These are phyloP conservation scores for Capsicum chinense DNA, from an alignment of 257 asterid genomes.

Conservation along the genomic window DNA sequence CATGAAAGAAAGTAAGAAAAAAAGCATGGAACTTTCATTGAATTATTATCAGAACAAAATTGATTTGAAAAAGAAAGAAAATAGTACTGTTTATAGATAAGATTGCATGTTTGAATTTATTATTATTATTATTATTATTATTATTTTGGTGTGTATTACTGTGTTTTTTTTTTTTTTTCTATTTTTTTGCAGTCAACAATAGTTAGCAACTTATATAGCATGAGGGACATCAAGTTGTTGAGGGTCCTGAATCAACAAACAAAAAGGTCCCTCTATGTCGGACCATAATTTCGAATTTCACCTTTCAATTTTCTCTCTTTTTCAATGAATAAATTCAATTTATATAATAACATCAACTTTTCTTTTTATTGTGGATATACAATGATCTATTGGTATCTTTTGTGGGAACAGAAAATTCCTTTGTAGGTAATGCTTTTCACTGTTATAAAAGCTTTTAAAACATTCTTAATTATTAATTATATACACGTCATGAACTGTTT, in stretches of 20 bases:
- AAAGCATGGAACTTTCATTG: neutral
- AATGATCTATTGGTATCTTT: neutral
- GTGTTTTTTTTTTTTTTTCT: no score
- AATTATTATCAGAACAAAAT: neutral
- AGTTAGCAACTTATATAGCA: neutral
- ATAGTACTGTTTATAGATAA: neutral
- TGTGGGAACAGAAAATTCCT: no score
- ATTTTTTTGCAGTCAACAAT: neutral
- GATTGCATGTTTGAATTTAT: neutral
- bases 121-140: no score
- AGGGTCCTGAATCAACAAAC: slow-evolving; percentile 25
- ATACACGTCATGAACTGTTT: no score
- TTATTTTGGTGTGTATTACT: no score
- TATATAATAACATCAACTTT: neutral
- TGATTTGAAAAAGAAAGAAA: neutral
- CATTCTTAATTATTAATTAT: no score
- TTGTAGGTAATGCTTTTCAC: no score
- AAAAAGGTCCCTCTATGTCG: slow-evolving; percentile 19
- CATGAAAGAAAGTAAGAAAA: neutral
- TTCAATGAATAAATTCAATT: neutral
- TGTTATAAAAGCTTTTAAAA: no score
- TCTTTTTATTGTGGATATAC: neutral
- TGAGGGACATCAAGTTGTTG: slow-evolving; percentile 4
- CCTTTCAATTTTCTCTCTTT: neutral
- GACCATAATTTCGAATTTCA: slow-evolving; percentile 23